Base-by-base conservation (phyloP, 1,284 basidiomycete species). In the Malassezia furfur region DNA sequence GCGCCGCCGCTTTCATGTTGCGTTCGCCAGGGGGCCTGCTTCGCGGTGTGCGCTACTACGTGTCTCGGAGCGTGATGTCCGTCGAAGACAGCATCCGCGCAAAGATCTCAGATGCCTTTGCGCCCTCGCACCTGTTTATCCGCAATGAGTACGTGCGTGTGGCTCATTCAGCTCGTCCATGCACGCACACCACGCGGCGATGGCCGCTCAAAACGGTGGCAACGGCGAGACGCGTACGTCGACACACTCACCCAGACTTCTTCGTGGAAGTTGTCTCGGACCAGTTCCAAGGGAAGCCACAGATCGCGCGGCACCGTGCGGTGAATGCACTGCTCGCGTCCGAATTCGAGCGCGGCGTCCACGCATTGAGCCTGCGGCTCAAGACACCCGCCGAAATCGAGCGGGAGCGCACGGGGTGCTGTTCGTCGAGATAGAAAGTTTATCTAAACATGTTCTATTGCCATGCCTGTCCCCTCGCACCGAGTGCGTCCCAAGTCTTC, bases 131-230 rank as follows among this genome's bases (percentile, higher is more conserved):
- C n/a, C 50, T 57, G 28, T 48, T 37, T 22, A 49, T 57, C 25
- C 44, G 55, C 8, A 57, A 57, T 34, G 55, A 57, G 50, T 57
- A 46, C 21, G 54, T 57, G 9, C 15, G 37, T 10, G 15, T 21
- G 31, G 2, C 36, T 6, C 2, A 37, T 19, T 28, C 54, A 57
- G 54, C 28, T 57, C 55, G 19, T 43, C 50, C 50, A 71, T 68
- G 54, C 71, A 74, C 47, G 67, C 71, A 0, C 71, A 74, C 52
- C 71, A 74, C 53, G 71, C 71, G 6, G 71, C 71, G n/a, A 74
- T 74, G 71, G 70, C 58, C 3, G 71, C 71, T 2, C 68, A 70
- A 36, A 65, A 67, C 28, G 71, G 71, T 9, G 71, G 71, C 6
- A 67, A 63, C 39, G 71, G 71, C 35, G 69, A 73, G 48, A 73